Conservation (phyloP, 257 asterid genomes). For the Nemophila menziesii region DNA sequence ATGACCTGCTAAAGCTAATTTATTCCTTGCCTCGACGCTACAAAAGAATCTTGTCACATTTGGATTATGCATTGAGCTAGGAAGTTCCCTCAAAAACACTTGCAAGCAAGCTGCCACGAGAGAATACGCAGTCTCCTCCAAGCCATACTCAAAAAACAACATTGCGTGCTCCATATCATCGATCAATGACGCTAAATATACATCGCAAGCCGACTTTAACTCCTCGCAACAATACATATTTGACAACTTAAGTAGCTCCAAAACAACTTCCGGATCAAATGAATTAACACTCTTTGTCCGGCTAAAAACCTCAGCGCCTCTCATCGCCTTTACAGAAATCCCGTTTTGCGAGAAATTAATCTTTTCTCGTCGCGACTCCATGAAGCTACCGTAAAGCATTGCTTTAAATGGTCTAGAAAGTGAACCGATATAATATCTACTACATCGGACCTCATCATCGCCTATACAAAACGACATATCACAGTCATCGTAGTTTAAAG, state of each 20-base stretch:
- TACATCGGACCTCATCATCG: constrained; percentile 74
- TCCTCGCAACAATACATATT: constrained; percentile 80
- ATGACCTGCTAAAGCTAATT: constrained; percentile 53
- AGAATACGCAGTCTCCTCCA: constrained; percentile 73
- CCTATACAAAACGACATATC: constrained; percentile 73
- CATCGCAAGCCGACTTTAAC: constrained; percentile 74
- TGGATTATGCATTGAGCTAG: constrained; percentile 50
- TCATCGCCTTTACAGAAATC: constrained; percentile 54
- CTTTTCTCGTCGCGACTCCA: constrained; percentile 63
- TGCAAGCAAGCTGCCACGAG: constrained; percentile 92
- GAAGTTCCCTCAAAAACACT: constrained; percentile 80
- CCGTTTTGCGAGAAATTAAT: constrained; percentile 61
- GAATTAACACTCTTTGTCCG: constrained; percentile 47
- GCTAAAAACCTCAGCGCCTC: constrained; percentile 71
- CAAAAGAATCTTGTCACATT: constrained; percentile 47
- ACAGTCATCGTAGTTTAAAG: constrained; percentile 39
- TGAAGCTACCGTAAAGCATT: constrained; percentile 73
- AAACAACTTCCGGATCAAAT: constrained; percentile 48
- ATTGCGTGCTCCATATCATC: constrained; percentile 53
- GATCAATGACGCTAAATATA: constrained; percentile 53
- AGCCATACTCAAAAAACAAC: constrained; percentile 59
- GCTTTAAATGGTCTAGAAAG: constrained; percentile 74
- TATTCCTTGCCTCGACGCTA: constrained; percentile 54
- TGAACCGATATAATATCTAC: constrained; percentile 56
- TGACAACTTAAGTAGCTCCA: constrained; percentile 64